Conservation (phyloP, 2,329 filamentous ascomycete genomes). For the Colletotrichum sp. region DNA sequence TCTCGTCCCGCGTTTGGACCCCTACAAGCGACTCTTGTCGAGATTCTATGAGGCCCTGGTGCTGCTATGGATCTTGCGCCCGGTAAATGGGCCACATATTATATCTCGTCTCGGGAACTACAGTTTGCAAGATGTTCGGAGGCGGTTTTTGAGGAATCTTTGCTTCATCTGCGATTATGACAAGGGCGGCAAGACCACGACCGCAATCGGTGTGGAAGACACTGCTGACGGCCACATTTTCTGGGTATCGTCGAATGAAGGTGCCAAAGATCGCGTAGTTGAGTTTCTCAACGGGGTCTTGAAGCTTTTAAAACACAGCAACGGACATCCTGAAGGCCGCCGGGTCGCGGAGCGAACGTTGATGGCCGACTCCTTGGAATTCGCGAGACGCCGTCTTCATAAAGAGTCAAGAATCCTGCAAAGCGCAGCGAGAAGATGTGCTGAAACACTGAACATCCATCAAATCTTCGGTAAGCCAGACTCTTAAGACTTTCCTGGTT, state of each 20-base stretch:
- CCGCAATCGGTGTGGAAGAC: constrained; percentile 48
- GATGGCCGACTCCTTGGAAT: background rate
- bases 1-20: background rate
- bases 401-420: constrained; percentile 25
- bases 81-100: background rate
- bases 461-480: background rate
- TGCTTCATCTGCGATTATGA: constrained; percentile 50
- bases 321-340: background rate
- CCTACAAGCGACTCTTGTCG: background rate
- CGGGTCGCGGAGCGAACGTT: fast-evolving
- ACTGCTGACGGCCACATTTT: constrained; percentile 35
- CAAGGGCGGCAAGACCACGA: constrained; percentile 50
- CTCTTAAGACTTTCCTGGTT: too few species aligned
- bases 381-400: constrained; percentile 26
- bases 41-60: background rate
- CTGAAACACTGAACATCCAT: background rate
- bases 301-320: background rate
- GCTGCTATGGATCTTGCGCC: background rate
- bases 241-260: constrained; percentile 50
- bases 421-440: constrained; percentile 20
- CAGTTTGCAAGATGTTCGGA: background rate
- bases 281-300: constrained; percentile 31
- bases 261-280: too few species aligned
- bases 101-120: background rate
- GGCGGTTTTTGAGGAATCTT: constrained; percentile 42